phyloP scores from a whole-genome alignment of 2,329 filamentous ascomycete genomes.

The Talaromyces sp. region DNA sequence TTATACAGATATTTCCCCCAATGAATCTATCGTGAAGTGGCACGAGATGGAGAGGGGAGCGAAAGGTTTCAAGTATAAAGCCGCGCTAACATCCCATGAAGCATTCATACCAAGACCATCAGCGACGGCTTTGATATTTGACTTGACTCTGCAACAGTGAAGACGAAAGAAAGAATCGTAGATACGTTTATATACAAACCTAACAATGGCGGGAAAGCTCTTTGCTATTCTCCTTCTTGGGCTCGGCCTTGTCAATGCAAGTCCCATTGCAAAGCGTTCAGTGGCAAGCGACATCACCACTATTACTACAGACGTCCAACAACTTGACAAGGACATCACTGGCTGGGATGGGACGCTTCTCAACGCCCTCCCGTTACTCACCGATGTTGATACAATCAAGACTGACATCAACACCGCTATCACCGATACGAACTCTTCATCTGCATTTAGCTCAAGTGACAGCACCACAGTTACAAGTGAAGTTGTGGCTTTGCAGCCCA shows the following conservation, averaged over 20 bases:
- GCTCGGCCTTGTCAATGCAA: slow-evolving; percentile 4
- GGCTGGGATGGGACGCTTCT: slow-evolving; percentile 5
- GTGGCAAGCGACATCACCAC: slow-evolving; percentile 6
- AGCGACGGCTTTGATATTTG: background rate
- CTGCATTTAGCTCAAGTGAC: slow-evolving; percentile 2
- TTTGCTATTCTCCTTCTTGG: slow-evolving; percentile 1
- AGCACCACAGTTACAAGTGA: slow-evolving; percentile 4
- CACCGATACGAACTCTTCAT: slow-evolving; percentile 5
- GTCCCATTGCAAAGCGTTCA: slow-evolving; percentile 7
- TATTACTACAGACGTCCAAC: background rate
- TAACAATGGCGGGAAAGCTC: slow-evolving; percentile 2
- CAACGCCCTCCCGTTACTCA: slow-evolving; percentile 2
- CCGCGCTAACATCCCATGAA: background rate
- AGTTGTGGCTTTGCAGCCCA: background rate
- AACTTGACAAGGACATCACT: background rate
- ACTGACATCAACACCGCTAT: slow-evolving; percentile 9
- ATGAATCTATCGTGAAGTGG: background rate
- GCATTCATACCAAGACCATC: background rate
- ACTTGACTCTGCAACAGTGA: background rate
- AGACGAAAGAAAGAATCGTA: background rate
- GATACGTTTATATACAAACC: background rate
- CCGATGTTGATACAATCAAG: slow-evolving; percentile 3
- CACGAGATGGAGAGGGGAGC: background rate
- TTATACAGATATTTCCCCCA: background rate
- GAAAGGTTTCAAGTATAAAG: slow-evolving; percentile 3